Evolutionary conservation across 805 yeast species (phyloP).

Genomic region (Starmerella floris): DNA sequence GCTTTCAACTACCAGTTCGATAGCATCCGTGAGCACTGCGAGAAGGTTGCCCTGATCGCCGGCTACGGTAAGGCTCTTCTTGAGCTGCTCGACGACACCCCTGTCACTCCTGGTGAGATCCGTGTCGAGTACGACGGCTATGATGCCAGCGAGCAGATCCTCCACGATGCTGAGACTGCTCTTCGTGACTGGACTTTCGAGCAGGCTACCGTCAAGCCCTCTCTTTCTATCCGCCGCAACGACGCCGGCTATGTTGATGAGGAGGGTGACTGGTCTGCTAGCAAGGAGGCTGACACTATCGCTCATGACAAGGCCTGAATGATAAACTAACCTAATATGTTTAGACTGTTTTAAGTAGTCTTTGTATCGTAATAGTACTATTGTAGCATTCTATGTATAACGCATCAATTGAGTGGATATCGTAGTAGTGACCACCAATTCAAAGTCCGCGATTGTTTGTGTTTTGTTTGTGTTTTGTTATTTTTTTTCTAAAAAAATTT

Average conservation of each 20-base stretch:
- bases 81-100: constrained; percentile 90
- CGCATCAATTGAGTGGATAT: no score
- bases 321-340: background rate
- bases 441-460: no score
- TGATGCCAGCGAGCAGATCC: constrained; percentile 95
- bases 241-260: constrained; percentile 32
- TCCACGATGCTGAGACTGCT: constrained; percentile 91
- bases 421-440: no score
- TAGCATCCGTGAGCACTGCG: constrained; percentile 85
- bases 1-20: constrained; percentile 95
- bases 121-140: constrained; percentile 97
- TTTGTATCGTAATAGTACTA: constrained; percentile 10
- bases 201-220: constrained; percentile 86
- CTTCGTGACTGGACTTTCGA: constrained; percentile 95
- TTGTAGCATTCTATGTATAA: no score
- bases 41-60: constrained; percentile 92
- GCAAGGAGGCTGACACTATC: constrained; percentile 27
- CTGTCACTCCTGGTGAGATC: constrained; percentile 98
- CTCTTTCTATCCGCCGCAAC: constrained; percentile 70
- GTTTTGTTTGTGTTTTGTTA: no score
- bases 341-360: constrained; percentile 7
- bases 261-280: constrained; percentile 30
- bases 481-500: no score
- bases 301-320: constrained; percentile 19
- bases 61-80: constrained; percentile 96